Conservation (phyloP, 2,329 filamentous ascomycete genomes). For the Ilyonectria sp. region DNA sequence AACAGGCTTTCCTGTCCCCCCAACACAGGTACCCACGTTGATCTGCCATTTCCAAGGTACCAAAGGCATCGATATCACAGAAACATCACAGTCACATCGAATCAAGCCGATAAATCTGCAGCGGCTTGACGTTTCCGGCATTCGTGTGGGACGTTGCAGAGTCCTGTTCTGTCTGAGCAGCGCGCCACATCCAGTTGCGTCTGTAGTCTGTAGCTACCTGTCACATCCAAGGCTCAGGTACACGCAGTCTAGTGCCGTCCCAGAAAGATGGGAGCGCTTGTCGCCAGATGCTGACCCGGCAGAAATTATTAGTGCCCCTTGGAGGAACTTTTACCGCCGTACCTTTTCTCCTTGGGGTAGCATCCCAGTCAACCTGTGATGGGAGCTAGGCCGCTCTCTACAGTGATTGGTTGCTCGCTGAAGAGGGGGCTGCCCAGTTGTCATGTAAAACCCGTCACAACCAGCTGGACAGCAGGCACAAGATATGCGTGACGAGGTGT, state of each 20-base stretch:
- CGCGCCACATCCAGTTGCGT: not conserved
- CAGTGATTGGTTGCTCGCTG: conserved; percentile 38
- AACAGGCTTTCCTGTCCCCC: conserved; percentile 18
- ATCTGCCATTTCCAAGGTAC: conserved; percentile 14
- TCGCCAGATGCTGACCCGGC: conserved; percentile 36
- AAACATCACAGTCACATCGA: not conserved
- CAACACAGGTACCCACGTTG: conserved; percentile 7
- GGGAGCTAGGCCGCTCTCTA: conserved; percentile 27
- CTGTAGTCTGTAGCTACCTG: conserved; percentile 5
- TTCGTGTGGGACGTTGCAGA: not conserved
- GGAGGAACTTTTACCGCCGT: conserved; percentile 33
- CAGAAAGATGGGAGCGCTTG: conserved; percentile 30
- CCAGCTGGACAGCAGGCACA: conserved; percentile 26
- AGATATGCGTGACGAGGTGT: conserved; percentile 37
- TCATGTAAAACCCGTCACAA: conserved; percentile 45
- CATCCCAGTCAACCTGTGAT: conserved; percentile 40
- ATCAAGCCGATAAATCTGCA: not conserved
- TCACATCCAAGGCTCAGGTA: conserved; percentile 18
- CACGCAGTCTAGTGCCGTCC: conserved; percentile 21
- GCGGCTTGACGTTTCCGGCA: not conserved
- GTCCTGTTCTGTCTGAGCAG: not conserved
- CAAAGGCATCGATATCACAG: not conserved
- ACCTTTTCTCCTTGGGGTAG: conserved; percentile 32
- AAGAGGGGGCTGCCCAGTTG: conserved; percentile 36
- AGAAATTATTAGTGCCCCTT: conserved; percentile 25